phyloP scores from a whole-genome alignment of 163 green algal genomes.

The Volvox carteri region DNA sequence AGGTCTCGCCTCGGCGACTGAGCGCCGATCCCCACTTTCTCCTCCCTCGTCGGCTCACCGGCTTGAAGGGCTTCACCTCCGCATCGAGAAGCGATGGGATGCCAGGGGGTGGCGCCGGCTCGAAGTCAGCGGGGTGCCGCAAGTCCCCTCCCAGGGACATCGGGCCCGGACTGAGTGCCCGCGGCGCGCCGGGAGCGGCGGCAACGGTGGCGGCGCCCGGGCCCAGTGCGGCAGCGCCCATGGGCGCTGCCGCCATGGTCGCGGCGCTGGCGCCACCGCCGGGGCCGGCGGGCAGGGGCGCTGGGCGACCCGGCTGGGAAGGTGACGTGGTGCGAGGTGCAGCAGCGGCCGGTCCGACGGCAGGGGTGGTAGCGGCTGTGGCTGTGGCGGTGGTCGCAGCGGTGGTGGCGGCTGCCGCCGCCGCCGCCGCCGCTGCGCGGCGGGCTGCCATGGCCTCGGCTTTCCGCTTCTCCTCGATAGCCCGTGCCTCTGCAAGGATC shows the following conservation, averaged over 20 bases:
- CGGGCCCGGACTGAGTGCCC: slow-evolving; percentile 36
- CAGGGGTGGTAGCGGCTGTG: neutral
- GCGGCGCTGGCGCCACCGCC: neutral
- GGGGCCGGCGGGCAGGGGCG: neutral
- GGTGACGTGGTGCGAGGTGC: slow-evolving; percentile 33
- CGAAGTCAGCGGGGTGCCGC: slow-evolving; percentile 61
- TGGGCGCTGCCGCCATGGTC: too few species aligned
- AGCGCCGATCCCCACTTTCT: too few species aligned
- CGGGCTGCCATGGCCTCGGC: slow-evolving; percentile 51
- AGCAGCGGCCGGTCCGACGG: too few species aligned
- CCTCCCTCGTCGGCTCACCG: too few species aligned
- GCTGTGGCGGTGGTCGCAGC: neutral
- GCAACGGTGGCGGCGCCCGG: neutral
- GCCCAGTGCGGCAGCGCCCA: neutral
- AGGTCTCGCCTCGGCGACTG: too few species aligned
- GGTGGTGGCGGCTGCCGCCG: slow-evolving; percentile 1
- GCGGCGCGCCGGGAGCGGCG: neutral
- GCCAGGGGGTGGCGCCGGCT: slow-evolving; percentile 61
- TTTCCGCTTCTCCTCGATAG: slow-evolving; percentile 78
- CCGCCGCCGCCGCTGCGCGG: slow-evolving; percentile 39
- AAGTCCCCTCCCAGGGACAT: slow-evolving; percentile 15
- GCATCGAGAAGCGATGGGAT: slow-evolving; percentile 75
- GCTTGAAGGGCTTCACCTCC: slow-evolving; percentile 67
- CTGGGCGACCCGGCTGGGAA: slow-evolving; percentile 10
- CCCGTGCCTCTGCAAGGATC: slow-evolving; percentile 65